Percentiles rank a stretch among this genome's conserved stretches.
These are phyloP conservation scores for Colletotrichum musicola DNA, from an alignment of 2,329 filamentous ascomycete genomes.

Conservation along the genomic window DNA sequence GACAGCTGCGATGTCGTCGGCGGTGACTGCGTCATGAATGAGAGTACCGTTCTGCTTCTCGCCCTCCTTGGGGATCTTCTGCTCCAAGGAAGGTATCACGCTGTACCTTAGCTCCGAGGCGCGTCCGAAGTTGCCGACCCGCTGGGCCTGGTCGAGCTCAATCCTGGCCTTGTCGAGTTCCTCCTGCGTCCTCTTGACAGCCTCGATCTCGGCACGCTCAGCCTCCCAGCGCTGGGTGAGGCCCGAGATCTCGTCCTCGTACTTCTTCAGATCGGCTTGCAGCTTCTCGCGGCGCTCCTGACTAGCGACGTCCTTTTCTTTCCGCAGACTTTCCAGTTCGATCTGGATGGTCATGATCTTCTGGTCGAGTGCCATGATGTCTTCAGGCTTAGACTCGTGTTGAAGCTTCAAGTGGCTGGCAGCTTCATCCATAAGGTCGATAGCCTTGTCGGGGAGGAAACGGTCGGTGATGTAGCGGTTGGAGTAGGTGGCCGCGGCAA, in stretches of 20 bases:
- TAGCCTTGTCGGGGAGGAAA: slow-evolving; percentile 96
- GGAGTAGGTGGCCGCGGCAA: slow-evolving; percentile 90
- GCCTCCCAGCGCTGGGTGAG: slow-evolving; percentile 91
- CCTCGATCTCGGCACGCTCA: slow-evolving; percentile 86
- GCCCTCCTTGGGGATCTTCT: slow-evolving; percentile 82
- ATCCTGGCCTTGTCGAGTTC: slow-evolving; percentile 88
- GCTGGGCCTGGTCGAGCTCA: slow-evolving; percentile 88
- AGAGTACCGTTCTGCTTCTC: slow-evolving; percentile 67
- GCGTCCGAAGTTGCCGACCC: slow-evolving; percentile 87
- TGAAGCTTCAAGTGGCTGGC: slow-evolving; percentile 90
- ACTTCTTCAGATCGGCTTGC: slow-evolving; percentile 79
- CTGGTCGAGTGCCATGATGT: slow-evolving; percentile 91
- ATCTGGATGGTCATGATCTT: slow-evolving; percentile 98
- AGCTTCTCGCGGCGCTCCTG: slow-evolving; percentile 89
- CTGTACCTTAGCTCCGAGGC: slow-evolving; percentile 94
- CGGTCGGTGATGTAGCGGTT: slow-evolving; percentile 98
- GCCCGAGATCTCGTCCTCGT: slow-evolving; percentile 80
- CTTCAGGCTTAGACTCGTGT: slow-evolving; percentile 96
- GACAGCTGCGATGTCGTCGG: slow-evolving; percentile 93
- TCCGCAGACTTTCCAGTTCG: slow-evolving; percentile 92
- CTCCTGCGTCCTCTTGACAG: slow-evolving; percentile 87
- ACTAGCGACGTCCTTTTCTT: slow-evolving; percentile 92
- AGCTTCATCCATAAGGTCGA: slow-evolving; percentile 96
- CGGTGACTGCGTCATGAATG: slow-evolving; percentile 93
- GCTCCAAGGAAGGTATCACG: slow-evolving; percentile 84